Base-by-base conservation (phyloP, 495 filamentous ascomycete species). In the Hapsidospora chrysogenum region DNA sequence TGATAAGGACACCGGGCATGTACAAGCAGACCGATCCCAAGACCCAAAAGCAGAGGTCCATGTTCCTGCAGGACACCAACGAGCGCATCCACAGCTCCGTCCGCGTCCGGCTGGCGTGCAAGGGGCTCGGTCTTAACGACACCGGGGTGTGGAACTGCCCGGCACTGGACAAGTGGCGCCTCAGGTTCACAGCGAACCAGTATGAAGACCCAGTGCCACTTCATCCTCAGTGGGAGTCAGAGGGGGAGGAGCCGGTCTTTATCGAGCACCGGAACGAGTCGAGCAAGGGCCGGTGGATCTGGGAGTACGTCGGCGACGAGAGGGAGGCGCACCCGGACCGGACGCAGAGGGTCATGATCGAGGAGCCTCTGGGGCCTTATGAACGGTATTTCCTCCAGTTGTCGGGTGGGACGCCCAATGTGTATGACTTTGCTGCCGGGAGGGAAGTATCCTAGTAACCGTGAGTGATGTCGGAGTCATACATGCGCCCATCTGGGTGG, bases 41-140 rank as follows among this genome's bases (percentile, higher is more conserved):
- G 9, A 68, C 54, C 16, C 61, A 64, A 21, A 36, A 40, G 25
- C 37, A 43, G 7, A 64, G 62, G 13, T 17, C 41, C 2, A 48
- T 50, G 13, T 68, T 64, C 29, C 57, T 80, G 40, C 42, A 55
- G 18, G 53, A 70, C 42, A 80, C 76, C 10, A 66, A 74, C 45
- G 74, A 80, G 58, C 66, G 72, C 36, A 64, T 79, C 34, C 76
- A 80, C 41, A 63, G 69, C 25, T 68, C 58, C 28, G 74, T 72
- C 4, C 63, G 76, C 9, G 56, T 73, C 4, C 60, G 76, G 14
- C 48, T 51, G 37, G 63, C 41, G 43, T 70, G 42, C 47, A 56
- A 53, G 29, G 76, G 74, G 0, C 60, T 75, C 14, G 72, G 69
- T 2, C 54, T 66, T 36, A 61, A 74, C 39, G 74, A 78, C 48